Evolutionary conservation across 208 protist genomes (phyloP), one percentile per base, ranked within the genome.

Genomic region (Kentomonas sorsogonicus): DNA sequence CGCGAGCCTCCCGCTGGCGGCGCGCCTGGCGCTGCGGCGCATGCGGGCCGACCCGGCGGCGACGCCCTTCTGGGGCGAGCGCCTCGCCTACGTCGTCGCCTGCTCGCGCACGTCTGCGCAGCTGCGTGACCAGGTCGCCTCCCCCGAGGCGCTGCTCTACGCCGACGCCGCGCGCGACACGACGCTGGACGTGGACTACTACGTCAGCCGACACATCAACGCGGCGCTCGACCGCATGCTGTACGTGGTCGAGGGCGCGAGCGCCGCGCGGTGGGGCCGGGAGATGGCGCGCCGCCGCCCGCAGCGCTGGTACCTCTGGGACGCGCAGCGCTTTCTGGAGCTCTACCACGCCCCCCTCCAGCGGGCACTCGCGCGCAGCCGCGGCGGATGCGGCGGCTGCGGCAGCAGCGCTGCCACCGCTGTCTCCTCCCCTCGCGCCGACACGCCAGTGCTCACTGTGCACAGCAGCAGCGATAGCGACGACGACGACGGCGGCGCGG

Each of bases 161-260:
- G 29, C 68, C 2, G 4, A 31, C 11, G 68, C 78, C 53, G 54
- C n/a, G 39, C 39, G 29, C n/a, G 51, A 27, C 29, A 53, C 66
- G 59, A 52, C 55, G 22, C 48, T 91, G 22, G 71, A 92, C 58
- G 67, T 64, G 16, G 74, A 77, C 29, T 91, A 95, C 57, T 95
- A 95, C 73, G 81, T 95, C 20, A 68, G 60, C 9, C 70, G 68
- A 4, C 75, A 93, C 68, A 67, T 93, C 45, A 86, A 86, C 67
- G 68, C 80, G 39, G 63, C 79, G 15, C 73, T 95, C 10, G 80
- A 93, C 53, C 83, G 89, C 36, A 69, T 95, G 44, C 86, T 95
- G 47, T 82, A 79, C 59, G 64, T 83, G 13, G 66, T 91, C n/a
- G n/a, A n/a, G 27, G 77, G 77, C n/a, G 57, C 93, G 25, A 85